Evolutionary conservation across 2,329 filamentous ascomycete species (phyloP).

Genomic region (Aspergillus ibericus): DNA sequence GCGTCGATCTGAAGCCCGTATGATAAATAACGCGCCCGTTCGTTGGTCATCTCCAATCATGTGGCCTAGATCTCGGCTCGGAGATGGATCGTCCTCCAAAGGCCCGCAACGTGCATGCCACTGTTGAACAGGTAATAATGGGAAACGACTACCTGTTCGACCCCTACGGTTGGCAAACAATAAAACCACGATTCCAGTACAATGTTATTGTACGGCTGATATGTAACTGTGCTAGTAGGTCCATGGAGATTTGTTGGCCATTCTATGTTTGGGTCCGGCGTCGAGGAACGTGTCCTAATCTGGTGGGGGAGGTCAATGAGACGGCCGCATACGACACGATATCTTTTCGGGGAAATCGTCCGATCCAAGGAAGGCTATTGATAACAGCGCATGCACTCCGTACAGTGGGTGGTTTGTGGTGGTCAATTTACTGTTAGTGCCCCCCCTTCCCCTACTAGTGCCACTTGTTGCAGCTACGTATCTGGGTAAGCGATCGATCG

Average conservation of each 20-base stretch:
- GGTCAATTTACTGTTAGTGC: background rate
- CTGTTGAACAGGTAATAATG: background rate
- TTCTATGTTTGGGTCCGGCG: background rate
- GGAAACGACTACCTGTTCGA: background rate
- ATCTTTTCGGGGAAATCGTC: slow-evolving; percentile 14
- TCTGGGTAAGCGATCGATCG: slow-evolving; percentile 10
- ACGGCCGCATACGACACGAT: slow-evolving; percentile 8
- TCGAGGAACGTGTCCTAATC: background rate
- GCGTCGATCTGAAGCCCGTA: background rate
- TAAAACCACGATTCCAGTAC: background rate
- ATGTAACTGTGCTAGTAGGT: background rate
- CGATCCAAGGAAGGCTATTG: slow-evolving; percentile 2
- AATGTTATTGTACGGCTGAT: background rate
- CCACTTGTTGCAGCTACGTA: background rate
- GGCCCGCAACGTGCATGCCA: slow-evolving; percentile 11
- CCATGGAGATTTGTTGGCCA: background rate
- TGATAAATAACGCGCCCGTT: slow-evolving; percentile 2
- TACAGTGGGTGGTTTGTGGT: background rate
- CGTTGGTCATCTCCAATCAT: slow-evolving; percentile 15
- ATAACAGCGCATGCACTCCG: background rate
- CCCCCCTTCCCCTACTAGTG: background rate
- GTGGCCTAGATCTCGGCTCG: slow-evolving; percentile 15
- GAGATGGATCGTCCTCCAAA: slow-evolving; percentile 8
- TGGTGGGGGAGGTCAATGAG: slow-evolving; percentile 4
- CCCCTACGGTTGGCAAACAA: background rate